Evolutionary conservation across 192 early-diverging fungal genomes (phyloP).

Genomic region (Thoreauomyces humboldtii): DNA sequence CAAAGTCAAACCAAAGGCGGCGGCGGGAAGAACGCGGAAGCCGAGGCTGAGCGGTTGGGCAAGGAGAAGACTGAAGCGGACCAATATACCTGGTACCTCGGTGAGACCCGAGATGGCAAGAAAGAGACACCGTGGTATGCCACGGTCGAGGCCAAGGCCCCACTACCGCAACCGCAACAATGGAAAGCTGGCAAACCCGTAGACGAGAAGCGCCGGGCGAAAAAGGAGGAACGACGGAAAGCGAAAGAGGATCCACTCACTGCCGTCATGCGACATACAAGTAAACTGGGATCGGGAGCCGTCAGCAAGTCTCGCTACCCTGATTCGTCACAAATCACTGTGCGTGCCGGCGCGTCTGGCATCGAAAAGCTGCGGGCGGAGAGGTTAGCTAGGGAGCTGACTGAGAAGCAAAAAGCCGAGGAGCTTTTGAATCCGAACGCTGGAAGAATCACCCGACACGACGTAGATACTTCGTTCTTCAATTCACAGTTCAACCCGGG

Average conservation of each 20-base stretch:
- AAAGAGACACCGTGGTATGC: conserved; percentile 37
- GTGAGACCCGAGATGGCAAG: conserved; percentile 29
- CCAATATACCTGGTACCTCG: conserved; percentile 68
- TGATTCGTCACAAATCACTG: background rate
- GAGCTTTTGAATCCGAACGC: conserved; percentile 20
- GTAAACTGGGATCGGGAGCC: background rate
- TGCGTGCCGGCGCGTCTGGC: background rate
- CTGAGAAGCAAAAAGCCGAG: conserved; percentile 23
- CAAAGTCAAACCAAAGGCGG: conserved; percentile 5
- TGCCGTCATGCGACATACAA: background rate
- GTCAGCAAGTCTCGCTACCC: background rate
- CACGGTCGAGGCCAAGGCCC: conserved; percentile 14
- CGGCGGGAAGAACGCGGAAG: conserved; percentile 47
- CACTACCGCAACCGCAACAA: background rate
- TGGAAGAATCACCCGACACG: background rate
- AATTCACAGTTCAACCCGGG: conserved; percentile 40
- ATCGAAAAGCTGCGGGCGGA: conserved; percentile 35
- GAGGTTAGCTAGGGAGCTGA: conserved; percentile 25
- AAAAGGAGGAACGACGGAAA: conserved; percentile 14
- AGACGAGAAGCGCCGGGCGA: background rate
- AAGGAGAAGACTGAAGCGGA: conserved; percentile 55
- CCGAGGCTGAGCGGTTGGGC: conserved; percentile 52
- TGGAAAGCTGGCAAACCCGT: background rate
- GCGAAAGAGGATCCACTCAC: conserved; percentile 9
- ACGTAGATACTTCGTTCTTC: conserved; percentile 12